A percentile compares a stretch with the other conserved stretches of the same genome.
Conservation (phyloP, 768 basidiomycete genomes). For the Agaricus sinodeliciosus region DNA sequence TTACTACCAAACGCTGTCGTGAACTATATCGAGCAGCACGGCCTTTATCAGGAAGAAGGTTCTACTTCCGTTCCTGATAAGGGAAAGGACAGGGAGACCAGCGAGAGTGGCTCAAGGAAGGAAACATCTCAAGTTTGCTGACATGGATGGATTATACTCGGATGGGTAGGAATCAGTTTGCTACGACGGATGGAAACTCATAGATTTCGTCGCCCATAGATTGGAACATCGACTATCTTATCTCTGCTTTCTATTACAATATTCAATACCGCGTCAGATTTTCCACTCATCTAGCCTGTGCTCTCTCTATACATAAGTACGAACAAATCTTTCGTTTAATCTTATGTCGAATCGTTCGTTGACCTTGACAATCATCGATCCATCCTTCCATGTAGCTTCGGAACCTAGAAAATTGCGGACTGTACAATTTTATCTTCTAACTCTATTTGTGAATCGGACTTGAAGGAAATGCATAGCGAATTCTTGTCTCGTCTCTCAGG, state of each 20-base stretch:
- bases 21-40: conserved; percentile 87
- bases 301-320: neutral
- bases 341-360: neutral
- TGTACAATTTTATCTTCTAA: too few species aligned
- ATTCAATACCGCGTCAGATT: neutral
- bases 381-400: neutral
- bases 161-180: conserved; percentile 1
- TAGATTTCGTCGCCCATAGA: neutral
- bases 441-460: too few species aligned
- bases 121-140: conserved; percentile 16
- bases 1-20: conserved; percentile 87
- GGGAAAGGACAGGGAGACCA: conserved; percentile 29
- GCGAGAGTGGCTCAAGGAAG: conserved; percentile 23
- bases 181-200: neutral
- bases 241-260: conserved; percentile 4
- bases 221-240: conserved; percentile 1
- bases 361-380: neutral
- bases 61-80: conserved; percentile 21
- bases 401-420: too few species aligned
- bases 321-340: neutral
- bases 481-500: neutral
- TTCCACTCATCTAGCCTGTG: neutral
- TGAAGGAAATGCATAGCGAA: neutral
- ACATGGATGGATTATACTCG: conserved; percentile 6
- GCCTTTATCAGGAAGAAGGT: conserved; percentile 64